Base-by-base conservation (phyloP, 2,329 filamentous ascomycete genomes). In the Akanthomyces uredinophilus region DNA sequence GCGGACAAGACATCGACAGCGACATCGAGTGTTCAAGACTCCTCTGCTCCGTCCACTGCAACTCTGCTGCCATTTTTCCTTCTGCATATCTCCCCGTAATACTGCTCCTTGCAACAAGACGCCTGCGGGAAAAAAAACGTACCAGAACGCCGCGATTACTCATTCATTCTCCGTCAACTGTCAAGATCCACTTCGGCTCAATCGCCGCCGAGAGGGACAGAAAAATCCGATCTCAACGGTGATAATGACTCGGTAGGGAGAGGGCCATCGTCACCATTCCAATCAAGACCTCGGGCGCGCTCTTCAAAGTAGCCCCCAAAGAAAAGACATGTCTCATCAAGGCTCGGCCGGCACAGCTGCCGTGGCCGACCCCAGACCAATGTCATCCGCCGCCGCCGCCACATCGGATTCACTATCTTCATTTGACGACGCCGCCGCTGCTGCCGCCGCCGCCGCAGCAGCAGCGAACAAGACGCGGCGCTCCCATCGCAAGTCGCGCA, bases 401-500 rank as follows among this genome's bases (percentile, higher is more conserved):
- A 52, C 56, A 32, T 27, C 47, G 7, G n/a, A 20, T 6, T 18
- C 55, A 27, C 16, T 18, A 16, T 39, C 37, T 16, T 16, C 37
- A 7, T 43, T 46, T 29, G 41, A 8, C 20, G 49, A 32, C 3
- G 27, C 51, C 53, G 32, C 27, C 4, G 50, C 60, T 11, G 53
- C 44, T 54, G 53, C 53, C 18, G 49, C 47, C 29, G 59, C 46
- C 54, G 44, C 64, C 29, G 49, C 60, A n/a, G 44, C 64, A 24
- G 49, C 60, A n/a, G 64, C 66, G 49, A 64, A 66, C 64, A 74
- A 75, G 65, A 69, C 71, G 16, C 71, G 75, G 20, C 72, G 74
- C 41, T 69, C 74, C 5, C 74, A 77, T 67, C 71, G 72, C 51
- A 78, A 78, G 64, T 77, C 75, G n/a, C 70, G 75, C 22, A 76